Evolutionary conservation across 2,329 filamentous ascomycete genomes (phyloP), one percentile per base, ranked within the genome.

Genomic region (Exutisphaerella laricina): DNA sequence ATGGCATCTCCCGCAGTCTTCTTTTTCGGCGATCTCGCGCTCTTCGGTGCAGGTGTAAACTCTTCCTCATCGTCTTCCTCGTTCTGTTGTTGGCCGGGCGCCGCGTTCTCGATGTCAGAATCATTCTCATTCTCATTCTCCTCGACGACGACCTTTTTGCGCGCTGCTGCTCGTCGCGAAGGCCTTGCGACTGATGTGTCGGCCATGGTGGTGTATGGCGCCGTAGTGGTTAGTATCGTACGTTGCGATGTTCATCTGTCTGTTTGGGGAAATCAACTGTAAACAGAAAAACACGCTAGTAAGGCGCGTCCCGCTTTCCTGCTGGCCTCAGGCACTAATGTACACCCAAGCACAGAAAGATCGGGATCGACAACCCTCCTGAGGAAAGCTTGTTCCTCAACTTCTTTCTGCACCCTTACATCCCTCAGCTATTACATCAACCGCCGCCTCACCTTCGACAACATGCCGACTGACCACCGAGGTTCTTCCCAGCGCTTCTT

Each of bases 91-190:
- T 39, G 43, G 22, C 46, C 54, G 45, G 50, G 78, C 72, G 49
- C 75, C 71, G 56, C 77, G 66, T 84, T 79, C 43, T 88, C 85
- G 45, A 57, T 40, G 33, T 61, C 59, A 8, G 58, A 62, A 34
- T 94, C 87, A n/a, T n/a, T n/a, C n/a, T n/a, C n/a, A n/a, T n/a
- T n/a, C n/a, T n/a, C n/a, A 30, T 90, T 87, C 17, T 79, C 88
- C 53, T 94, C 88, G 46, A 89, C 70, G 35, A 94, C 75, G 38
- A 84, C 78, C 56, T 81, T 84, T 57, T 83, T 80, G 60, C 87
- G 78, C 39, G 84, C 66, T 31, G 75, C 74, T 37, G 71, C 74
- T 43, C 80, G 73, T 60, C 82, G 73, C 43, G 77, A 75, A 8
- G 80, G 74, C 53, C 82, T 72, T 33, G 73, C 66, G 46, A 59